Base-by-base conservation (phyloP, 305 asterid genomes). In the Rubia tinctorum region DNA sequence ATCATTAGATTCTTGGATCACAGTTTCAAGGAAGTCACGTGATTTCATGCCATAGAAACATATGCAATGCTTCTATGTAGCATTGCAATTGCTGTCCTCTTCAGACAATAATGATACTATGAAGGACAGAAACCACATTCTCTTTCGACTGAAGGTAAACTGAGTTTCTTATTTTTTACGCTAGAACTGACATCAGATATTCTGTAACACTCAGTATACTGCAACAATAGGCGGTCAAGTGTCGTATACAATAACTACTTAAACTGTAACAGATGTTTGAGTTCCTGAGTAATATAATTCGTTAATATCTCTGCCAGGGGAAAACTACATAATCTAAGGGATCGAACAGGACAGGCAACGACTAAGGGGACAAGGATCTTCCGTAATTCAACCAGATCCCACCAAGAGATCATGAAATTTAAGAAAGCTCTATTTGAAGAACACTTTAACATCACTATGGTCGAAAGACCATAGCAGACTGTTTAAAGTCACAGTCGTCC, bases 1-100 rank as follows among this genome's bases (percentile, higher is more conserved):
- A 40, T 44, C 27, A 40, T 69, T 5, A 70, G 84, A 79, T 60
- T 80, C 72, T 70, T 67, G 2, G 66, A 68, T 68, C 73, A 68
- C 42, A 56, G 34, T 68, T 15, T 27, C 62, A 27, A 37, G 63
- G 10, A 58, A 51, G 27, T 3, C 64, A 69, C 15, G 23, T 30
- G 44, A 14, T 62, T 14, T 2, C 37, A 6, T 25, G 40, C 42
- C 17, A 4, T 30, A 62, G 34, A 27, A 6, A 14, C 67, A 30
- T 15, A 62, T 11, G 5, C 18, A 62, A 62, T 25, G 66, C 66
- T 25, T 14, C 66, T 23, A 20, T 58, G 34, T 4, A 60, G 34
- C 3, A 30, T 30, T 30, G 34, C 34, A 30, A 30, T 8, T 12
- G 8, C 34, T 23, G 11, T 23, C 10, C 11, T 17, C 18, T 40